Evolutionary conservation across 495 filamentous ascomycete species (phyloP), one percentile per base, ranked within the genome.

Genomic region (Lasiosphaeria ovina): DNA sequence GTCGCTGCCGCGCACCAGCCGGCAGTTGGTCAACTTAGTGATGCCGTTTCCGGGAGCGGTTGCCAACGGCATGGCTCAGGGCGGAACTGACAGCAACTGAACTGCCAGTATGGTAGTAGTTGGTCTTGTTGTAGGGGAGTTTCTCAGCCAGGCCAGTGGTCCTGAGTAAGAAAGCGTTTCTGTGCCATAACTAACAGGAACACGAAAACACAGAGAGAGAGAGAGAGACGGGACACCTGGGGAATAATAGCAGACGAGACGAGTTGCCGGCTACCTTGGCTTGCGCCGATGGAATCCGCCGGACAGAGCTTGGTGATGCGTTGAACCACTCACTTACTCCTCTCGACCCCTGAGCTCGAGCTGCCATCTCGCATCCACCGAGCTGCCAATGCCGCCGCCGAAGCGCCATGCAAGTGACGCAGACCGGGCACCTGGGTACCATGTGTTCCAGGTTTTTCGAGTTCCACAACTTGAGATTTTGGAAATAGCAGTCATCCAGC

Each of bases 1-100:
- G 7, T 76, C 57, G 60, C 84, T 77, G 57, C 82, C 84, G 54
- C 83, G 82, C 50, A 90, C 72, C 10, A 93, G 77, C 35, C 87
- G 83, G 67, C 90, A 91, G 76, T 92, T 93, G 69, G 89, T 92
- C 68, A 95, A 86, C 69, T 92, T 91, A 72, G 87, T 90, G 69
- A 93, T 87, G 61, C 85, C 79, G 50, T 78, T 66, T 3, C 62
- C 55, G 14, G 45, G 45, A 2, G 6, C 36, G 35, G 16, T 40
- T 32, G 56, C 56, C 6, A 35, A 58, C 16, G 56, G 56, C 56
- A 58, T 58, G 45, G 35, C 24, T 44, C 10, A 44, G 11, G 3
- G n/a, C 9, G 6, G 11, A 14, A 14, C 17, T 17, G 6, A 49
- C 12, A 16, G 17, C 45, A 49, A 49, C 6, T 17, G 45, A n/a